Evolutionary conservation across 2,329 filamentous ascomycete species (phyloP), one percentile per base, ranked within the genome.

Genomic region (Beauveria caledonica): DNA sequence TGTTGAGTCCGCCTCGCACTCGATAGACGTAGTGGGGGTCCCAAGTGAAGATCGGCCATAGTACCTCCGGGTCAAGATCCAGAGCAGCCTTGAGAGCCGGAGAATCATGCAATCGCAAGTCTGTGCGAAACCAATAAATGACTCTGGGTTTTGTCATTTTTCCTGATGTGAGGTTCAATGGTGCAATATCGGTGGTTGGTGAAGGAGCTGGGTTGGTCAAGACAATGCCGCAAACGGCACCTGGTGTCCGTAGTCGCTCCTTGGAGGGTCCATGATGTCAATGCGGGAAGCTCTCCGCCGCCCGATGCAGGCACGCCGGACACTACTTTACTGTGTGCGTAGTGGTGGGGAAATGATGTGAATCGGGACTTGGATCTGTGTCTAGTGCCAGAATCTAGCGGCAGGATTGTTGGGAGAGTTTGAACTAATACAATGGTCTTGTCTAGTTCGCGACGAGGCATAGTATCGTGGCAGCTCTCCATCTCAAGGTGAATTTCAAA

Each of bases 1-100:
- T 78, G 67, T 92, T 92, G 9, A 84, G 76, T 0, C 87, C 87
- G 5, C 86, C 87, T 61, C 88, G 80, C 1, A 86, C 84, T 36
- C 80, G 80, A 69, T 90, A 91, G 27, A 92, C 87, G 69, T 92
- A 92, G 70, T 92, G 87, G 60, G 88, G 88, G 69, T 91, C 88
- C 87, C 88, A 92, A 1, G 86, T 90, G 79, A 89, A 92, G 50
- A 92, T 81, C 1, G 88, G 88, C 77, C 87, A 92, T 27, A 92
- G 75, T 21, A 81, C 83, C 57, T 81, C 80, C 1, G 88, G 87
- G 0, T 88, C 78, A 7, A 92, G 77, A 61, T 88, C 86, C 8
- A 92, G 73, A 0, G 89, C 89, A 2, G 87, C 87, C 69, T 86
- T 80, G 27, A 92, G 76, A 1, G 87, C 88, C 9, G 88, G 88